Evolutionary conservation across 2,329 filamentous ascomycete genomes (phyloP).

Genomic region (Neocatenulostroma microsporum): DNA sequence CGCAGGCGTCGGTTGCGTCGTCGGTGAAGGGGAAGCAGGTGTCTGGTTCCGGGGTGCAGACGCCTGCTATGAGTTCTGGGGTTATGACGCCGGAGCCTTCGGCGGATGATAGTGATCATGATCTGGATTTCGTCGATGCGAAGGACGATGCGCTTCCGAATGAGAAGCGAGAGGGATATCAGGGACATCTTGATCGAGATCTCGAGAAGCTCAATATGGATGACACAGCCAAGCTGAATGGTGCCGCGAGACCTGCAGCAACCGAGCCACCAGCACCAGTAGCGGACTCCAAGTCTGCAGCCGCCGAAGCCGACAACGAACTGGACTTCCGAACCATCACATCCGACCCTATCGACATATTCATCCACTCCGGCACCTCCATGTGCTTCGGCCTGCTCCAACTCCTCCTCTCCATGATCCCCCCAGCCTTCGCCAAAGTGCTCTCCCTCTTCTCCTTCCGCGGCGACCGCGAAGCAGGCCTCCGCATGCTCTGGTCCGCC

Average conservation of each 20-base stretch:
- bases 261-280: conserved; percentile 4
- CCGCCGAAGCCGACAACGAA: conserved; percentile 33
- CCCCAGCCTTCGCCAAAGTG: conserved; percentile 79
- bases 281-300: conserved; percentile 9
- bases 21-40: conserved; percentile 20
- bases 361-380: conserved; percentile 80
- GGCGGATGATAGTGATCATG: conserved; percentile 30
- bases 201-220: conserved; percentile 19
- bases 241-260: background rate
- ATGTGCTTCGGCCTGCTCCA: conserved; percentile 85
- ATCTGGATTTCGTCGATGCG: conserved; percentile 51
- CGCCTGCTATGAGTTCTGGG: conserved; percentile 11
- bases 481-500: conserved; percentile 84
- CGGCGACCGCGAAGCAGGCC: conserved; percentile 74
- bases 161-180: no score
- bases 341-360: conserved; percentile 66
- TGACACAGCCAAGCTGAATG: conserved; percentile 15
- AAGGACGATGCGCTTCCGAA: conserved; percentile 43
- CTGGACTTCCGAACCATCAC: conserved; percentile 58
- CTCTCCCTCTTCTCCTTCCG: conserved; percentile 84
- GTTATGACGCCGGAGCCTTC: conserved; percentile 11
- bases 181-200: conserved; percentile 36
- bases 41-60: conserved; percentile 4
- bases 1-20: conserved; percentile 2
- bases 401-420: conserved; percentile 84